Base-by-base conservation (phyloP, 257 asterid genomes). In the Apocynum venetum region DNA sequence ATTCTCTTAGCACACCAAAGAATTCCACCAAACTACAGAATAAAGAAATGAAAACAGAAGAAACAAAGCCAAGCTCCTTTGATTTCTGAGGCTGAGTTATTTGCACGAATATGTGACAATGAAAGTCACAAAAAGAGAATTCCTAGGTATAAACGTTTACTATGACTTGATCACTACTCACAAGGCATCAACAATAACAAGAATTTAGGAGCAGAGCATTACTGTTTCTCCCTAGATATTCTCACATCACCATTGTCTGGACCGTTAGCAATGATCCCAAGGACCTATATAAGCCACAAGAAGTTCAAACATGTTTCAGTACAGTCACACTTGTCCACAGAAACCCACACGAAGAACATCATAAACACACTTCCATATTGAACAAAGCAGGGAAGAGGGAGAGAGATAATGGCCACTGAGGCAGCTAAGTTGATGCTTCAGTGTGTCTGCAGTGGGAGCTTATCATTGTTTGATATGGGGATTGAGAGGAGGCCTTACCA, bases 401-500 rank as follows among this genome's bases (percentile, higher is more conserved):
- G 6, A 55, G 55, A 55, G 60, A 55, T 15, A 8, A 75, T 80
- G 79, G 49, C 70, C 48, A 59, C 56, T 67, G 83, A 19, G 59
- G 82, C 67, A 80, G 57, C 67, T 5, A 44, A 49, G 12, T 51
- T 66, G 15, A 70, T 61, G 66, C 53, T 76, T 60, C 81, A 46
- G 64, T 60, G 80, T 14, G 80, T 77, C 67, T 64, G 71, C 63
- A 71, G 66, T 14, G 87, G 79, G 79, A 65, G 85, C 72, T 46
- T 84, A 46, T 75, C 85, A 36, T 43, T 51, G 36, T 48, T 52
- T 14, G 74, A 74, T 53, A 55, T 20, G 75, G 81, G 77, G 13
- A 65, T 75, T 13, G 69, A 77, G 66, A 76, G 81, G 2, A 60
- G 83, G 75, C 83, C 87, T 41, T 81, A 81, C 77, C 87, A 84